Base-by-base conservation (phyloP, 2,329 filamentous ascomycete species). In the Beauveria sp. region DNA sequence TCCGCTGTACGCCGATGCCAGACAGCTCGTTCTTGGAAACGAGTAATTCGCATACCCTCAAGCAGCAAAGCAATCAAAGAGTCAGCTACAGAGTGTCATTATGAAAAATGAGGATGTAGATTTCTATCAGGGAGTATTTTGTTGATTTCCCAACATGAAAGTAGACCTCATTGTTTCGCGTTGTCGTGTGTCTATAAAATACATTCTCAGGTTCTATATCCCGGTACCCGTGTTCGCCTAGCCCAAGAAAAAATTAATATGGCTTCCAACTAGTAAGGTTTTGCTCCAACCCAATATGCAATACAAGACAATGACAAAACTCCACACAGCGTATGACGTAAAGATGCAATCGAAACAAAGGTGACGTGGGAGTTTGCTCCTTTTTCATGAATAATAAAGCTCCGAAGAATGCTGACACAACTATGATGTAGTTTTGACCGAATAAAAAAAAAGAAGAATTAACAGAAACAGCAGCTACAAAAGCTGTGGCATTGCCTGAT, bases 1-100 rank as follows among this genome's bases (percentile, higher is more conserved):
- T 61, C 89, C 91, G 9, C 71, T 91, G 50, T 93, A 91, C 73
- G 75, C 79, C 6, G 82, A 89, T 71, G 89, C 89, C 40, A 83
- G 88, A 67, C 80, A 76, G 1, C 83, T 83, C 30, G 84, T 87
- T 5, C 72, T 85, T 64, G 78, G 75, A 69, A 47, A 4, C 44
- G n/a, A 30, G 41, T 20, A 30, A 41, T 16, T 37, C 5, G 34
- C 34, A 37, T 14, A 37, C 34, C 34, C 12, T 37, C 12, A 5
- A 37, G 34, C 34, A 16, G 34, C 14, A 16, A 6, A 37, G 5
- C 34, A 37, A 6, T 37, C 34, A 37, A 37, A 37, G 34, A 37
- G 34, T 37, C 34, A 37, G 5, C 12, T 34, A 16, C 12, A 14
- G 26, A 37, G 34, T 37, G 34, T 37, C 34, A 37, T 37, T 5